A percentile compares a stretch with the other conserved stretches of the same genome.
Conservation (phyloP, 1,139 yeast species). For the Suhomyces choctaworum region DNA sequence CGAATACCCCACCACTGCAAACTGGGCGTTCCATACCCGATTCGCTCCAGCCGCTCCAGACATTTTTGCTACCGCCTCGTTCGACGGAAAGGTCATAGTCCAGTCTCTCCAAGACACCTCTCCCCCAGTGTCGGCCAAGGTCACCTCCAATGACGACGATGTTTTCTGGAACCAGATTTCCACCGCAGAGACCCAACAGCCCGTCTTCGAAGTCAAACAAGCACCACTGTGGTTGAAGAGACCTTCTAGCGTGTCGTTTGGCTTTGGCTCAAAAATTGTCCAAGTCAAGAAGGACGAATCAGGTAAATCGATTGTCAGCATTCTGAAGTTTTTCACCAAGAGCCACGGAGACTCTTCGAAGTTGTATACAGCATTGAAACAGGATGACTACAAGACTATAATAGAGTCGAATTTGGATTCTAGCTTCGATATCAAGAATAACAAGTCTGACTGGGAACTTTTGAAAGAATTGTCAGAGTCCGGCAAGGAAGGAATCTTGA, state of each 20-base stretch:
- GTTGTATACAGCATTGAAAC: conserved; percentile 59
- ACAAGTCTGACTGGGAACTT: conserved; percentile 75
- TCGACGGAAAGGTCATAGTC: conserved; percentile 80
- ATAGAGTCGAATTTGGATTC: conserved; percentile 52
- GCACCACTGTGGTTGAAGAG: conserved; percentile 89
- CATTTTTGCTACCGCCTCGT: conserved; percentile 88
- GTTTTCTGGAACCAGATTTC: conserved; percentile 82
- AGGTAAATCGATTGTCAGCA: conserved; percentile 47
- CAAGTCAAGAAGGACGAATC: conserved; percentile 46
- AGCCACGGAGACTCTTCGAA: conserved; percentile 44
- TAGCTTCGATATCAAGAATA: conserved; percentile 40
- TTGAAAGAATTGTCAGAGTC: conserved; percentile 55
- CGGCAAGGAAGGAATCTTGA: conserved; percentile 46
- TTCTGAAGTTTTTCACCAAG: conserved; percentile 50
- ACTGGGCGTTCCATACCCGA: conserved; percentile 88
- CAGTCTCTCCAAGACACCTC: conserved; percentile 85
- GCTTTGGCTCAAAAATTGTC: conserved; percentile 90
- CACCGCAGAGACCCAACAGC: conserved; percentile 71
- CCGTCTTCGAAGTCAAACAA: conserved; percentile 64
- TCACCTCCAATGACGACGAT: conserved; percentile 57
- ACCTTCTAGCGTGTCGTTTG: conserved; percentile 79
- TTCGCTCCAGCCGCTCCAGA: conserved; percentile 92
- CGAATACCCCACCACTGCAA: conserved; percentile 87
- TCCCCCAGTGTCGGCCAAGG: conserved; percentile 49
- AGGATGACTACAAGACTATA: conserved; percentile 53